Percentiles rank a stretch among this genome's conserved stretches.
Conservation (phyloP, 2,329 filamentous ascomycete genomes). For the Pseudocercospora pini-densiflorae region DNA sequence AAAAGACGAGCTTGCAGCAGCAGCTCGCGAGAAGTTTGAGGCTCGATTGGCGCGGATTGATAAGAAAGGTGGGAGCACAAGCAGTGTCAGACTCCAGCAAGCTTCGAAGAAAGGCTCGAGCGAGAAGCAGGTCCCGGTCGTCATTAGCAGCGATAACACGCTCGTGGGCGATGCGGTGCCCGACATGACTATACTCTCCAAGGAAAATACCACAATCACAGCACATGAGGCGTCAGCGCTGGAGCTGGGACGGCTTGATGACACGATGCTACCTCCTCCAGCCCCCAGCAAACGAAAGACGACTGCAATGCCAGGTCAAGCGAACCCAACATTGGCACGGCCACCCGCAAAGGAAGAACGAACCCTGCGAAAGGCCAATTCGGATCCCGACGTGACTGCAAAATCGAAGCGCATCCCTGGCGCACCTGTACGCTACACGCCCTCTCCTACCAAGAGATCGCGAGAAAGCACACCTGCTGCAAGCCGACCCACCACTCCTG, state of each 20-base stretch:
- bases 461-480: slow-evolving; percentile 20
- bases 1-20: slow-evolving; percentile 12
- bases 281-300: slow-evolving; percentile 6
- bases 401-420: slow-evolving; percentile 31
- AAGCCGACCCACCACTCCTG: not conserved
- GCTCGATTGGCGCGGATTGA: slow-evolving; percentile 38
- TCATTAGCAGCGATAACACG: slow-evolving; percentile 12
- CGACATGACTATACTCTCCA: not conserved
- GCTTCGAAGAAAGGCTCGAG: slow-evolving; percentile 10
- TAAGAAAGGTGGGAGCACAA: slow-evolving; percentile 30
- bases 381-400: slow-evolving; percentile 20
- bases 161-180: slow-evolving; percentile 12
- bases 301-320: not conserved
- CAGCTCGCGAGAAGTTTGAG: slow-evolving; percentile 33
- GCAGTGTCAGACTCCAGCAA: slow-evolving; percentile 16
- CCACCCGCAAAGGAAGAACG: slow-evolving; percentile 16
- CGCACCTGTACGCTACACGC: slow-evolving; percentile 37
- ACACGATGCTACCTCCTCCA: slow-evolving; percentile 26
- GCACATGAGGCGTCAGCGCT: slow-evolving; percentile 21
- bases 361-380: slow-evolving; percentile 25
- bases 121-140: not conserved
- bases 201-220: not conserved
- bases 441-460: slow-evolving; percentile 29
- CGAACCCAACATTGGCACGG: not conserved
- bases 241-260: slow-evolving; percentile 27